Conservation (phyloP, 345 rosid genomes). For the Heritiera fomes region DNA sequence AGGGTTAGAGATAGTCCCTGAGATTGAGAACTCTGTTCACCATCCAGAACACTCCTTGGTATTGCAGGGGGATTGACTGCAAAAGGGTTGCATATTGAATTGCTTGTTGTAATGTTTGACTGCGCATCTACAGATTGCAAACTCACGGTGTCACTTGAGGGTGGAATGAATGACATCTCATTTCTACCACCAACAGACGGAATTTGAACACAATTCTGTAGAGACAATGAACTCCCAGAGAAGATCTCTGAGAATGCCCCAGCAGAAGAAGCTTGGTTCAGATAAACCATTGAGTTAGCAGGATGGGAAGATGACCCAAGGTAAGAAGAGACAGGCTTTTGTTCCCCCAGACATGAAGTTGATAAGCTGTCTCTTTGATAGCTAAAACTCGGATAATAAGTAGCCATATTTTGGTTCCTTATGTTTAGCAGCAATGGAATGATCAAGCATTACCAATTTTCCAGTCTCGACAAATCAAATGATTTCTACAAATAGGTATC, state of each 20-base stretch:
- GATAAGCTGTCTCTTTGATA: constrained; percentile 61
- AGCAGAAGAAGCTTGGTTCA: constrained; percentile 48
- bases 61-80: constrained; percentile 24
- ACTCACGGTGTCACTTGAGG: constrained; percentile 30
- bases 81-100: constrained; percentile 24
- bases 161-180: constrained; percentile 58
- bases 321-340: constrained; percentile 33
- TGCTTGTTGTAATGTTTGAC: constrained; percentile 26
- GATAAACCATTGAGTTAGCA: constrained; percentile 52
- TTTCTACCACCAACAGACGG: constrained; percentile 34
- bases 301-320: constrained; percentile 45
- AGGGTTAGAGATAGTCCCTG: constrained; percentile 69
- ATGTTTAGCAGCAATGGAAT: constrained; percentile 10
- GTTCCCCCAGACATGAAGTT: constrained; percentile 47
- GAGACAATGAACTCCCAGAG: constrained; percentile 35
- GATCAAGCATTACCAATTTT: constrained; percentile 5
- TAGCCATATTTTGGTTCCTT: constrained; percentile 49
- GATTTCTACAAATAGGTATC: constrained; percentile 30
- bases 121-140: constrained; percentile 35
- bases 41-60: constrained; percentile 27
- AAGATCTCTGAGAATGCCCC: constrained; percentile 45
- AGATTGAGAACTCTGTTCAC: constrained; percentile 37
- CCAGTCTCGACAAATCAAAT: constrained; percentile 21
- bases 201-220: constrained; percentile 28
- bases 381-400: constrained; percentile 54